Base-by-base conservation (phyloP, 2,329 filamentous ascomycete genomes). In the Fusarium virguliforme region DNA sequence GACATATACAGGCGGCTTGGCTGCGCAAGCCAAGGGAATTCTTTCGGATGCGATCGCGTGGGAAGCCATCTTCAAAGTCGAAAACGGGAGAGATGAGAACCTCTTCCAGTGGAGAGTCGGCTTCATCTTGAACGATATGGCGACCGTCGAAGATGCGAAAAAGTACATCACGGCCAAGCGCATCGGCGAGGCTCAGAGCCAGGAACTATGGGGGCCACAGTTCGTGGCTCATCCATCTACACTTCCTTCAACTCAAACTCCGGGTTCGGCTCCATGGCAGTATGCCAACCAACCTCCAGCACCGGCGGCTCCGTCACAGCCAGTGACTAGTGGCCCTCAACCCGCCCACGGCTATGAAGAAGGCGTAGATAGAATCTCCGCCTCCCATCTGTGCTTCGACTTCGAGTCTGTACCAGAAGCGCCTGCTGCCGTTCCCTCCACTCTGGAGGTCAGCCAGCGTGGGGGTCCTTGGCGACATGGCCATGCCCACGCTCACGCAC, bases 51-150 rank as follows among this genome's bases (percentile, higher is more conserved):
- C 10, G 8, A 30, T 50, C 8, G 46, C 46, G 4, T 50, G 46
- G 46, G 46, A 50, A 4, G 46, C n/a, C n/a, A 18, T 50, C 15
- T 50, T 50, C 26, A 18, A 50, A 50, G 46, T 50, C n/a, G 46
- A 50, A 50, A 50, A 50, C 12, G 46, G 46, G 26, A 50, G 10
- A 50, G 26, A 50, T 10, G 8, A 12, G 15, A 12, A 50, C 46
- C 46, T 50, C 46, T 30, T 18, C 6, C 46, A 50, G 46, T 50
- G 46, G 46, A 50, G n/a, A 32, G 46, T 50, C 3, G 46, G 46
- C 4, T 50, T 50, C 26, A 50, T 50, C 26, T 12, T 30, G 26
- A 50, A 50, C 26, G 28, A 50, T 26, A 32, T 50, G 46, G n/a
- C 26, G 46, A 50, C 15, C 3, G 3, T 50, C 15, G 26, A 50